Conservation (phyloP, 805 yeast species). For the Candida corydali region DNA sequence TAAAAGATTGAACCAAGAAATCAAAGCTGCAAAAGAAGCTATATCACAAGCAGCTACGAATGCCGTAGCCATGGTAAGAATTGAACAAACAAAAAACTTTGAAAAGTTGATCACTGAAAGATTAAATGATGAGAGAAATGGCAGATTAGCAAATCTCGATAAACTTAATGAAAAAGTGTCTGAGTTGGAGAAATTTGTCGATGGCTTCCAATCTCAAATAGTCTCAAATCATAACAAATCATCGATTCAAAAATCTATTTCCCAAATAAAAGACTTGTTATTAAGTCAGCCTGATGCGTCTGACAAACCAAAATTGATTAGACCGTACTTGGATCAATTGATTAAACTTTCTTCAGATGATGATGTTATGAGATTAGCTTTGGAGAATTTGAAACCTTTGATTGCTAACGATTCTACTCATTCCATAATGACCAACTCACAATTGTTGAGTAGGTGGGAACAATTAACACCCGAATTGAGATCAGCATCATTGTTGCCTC, state of each 20-base stretch:
- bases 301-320: conserved; percentile 23
- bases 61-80: conserved; percentile 60
- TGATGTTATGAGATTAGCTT: conserved; percentile 30
- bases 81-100: conserved; percentile 58
- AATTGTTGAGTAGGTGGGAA: conserved; percentile 76
- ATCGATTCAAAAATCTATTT: conserved; percentile 26
- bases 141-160: conserved; percentile 67
- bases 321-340: conserved; percentile 38
- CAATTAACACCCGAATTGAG: conserved; percentile 80
- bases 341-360: conserved; percentile 23
- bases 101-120: conserved; percentile 28
- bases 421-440: conserved; percentile 71
- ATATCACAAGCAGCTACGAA: conserved; percentile 71
- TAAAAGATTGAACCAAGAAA: conserved; percentile 55
- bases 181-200: conserved; percentile 53
- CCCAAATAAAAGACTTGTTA: conserved; percentile 30
- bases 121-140: conserved; percentile 53
- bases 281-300: conserved; percentile 14
- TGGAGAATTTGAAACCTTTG: conserved; percentile 31
- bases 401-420: conserved; percentile 34
- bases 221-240: conserved; percentile 30
- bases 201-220: conserved; percentile 36
- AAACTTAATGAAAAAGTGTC: conserved; percentile 53
- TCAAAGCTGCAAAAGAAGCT: conserved; percentile 61
- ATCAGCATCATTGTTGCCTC: conserved; percentile 84